Evolutionary conservation across 2,329 filamentous ascomycete genomes (phyloP), one percentile per base, ranked within the genome.

Genomic region (Pseudogymnoascus sp.): DNA sequence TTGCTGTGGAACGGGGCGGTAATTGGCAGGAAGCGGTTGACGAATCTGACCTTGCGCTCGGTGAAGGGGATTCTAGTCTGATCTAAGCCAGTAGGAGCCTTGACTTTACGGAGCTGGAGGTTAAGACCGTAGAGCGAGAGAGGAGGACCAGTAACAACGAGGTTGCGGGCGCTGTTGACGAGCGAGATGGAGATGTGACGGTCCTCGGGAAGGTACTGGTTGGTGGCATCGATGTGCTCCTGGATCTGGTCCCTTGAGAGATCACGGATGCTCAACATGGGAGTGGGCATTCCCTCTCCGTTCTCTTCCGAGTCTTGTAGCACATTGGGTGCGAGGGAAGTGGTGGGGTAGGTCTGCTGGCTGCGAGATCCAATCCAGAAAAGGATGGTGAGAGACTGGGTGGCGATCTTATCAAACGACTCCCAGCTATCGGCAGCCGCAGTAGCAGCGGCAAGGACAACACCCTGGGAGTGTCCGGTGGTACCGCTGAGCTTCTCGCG

Each of bases 331-430:
- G 92, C 91, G 70, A 99, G 83, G 35, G 94, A 97, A 3, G 94
- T 99, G 68, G 90, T 86, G 39, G 94, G 95, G 76, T 97, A 99
- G 1, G 92, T 92, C 76, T 99, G 94, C 75, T 99, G 94, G 75
- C 93, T 97, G 71, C 94, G 88, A 64, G 93, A 87, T 73, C 95
- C 94, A 68, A 99, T 96, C 94, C 94, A 99, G 81, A 99, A 99
- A 31, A 99, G 87, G 71, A 97, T 90, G 31, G 90, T 94, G 66
- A 99, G 79, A 2, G 93, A 89, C 68, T 90, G 86, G 69, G 82
- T 87, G 61, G 91, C 84, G 61, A 90, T 85, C 70, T 89, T 86
- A 66, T 89, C 85, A 74, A 94, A 99, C 0, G 90, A 90, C 65
- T 96, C 92, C 94, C 94, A 99, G 29, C 89, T 92, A 67, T 90